Percentiles rank a stretch among this genome's conserved stretches.
Conservation (phyloP, 73 alveolate genomes). For the Paramecium caudatum region DNA sequence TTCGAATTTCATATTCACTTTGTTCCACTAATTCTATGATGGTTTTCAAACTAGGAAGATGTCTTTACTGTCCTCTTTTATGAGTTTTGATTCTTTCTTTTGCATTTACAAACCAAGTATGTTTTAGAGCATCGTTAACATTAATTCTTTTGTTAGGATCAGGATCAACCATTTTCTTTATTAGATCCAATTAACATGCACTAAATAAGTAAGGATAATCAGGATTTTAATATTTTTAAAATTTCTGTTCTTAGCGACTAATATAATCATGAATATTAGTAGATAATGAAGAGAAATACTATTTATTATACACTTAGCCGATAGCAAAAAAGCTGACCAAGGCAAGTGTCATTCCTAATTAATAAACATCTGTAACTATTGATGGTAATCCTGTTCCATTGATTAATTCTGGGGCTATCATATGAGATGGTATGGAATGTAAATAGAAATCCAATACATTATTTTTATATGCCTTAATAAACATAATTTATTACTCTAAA, state of each 20-base stretch:
- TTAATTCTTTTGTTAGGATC: conserved; percentile 30
- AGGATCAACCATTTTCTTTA: background rate
- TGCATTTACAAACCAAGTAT: conserved; percentile 49
- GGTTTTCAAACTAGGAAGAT: conserved; percentile 49
- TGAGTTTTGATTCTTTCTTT: conserved; percentile 8
- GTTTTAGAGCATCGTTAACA: conserved; percentile 40
- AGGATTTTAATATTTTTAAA: background rate
- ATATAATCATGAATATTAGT: background rate
- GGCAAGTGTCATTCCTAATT: background rate
- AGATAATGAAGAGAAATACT: background rate
- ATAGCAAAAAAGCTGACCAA: background rate
- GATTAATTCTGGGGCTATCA: conserved; percentile 24
- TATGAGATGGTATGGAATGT: background rate
- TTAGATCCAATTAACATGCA: conserved; percentile 11
- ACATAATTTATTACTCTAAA: background rate
- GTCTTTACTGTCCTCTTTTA: background rate
- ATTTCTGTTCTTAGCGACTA: background rate
- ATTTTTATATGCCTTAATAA: background rate
- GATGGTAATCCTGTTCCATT: background rate
- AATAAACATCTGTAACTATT: conserved; percentile 5
- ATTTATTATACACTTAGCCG: background rate
- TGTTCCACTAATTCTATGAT: conserved; percentile 24
- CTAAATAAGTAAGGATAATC: conserved; percentile 10
- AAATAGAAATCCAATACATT: background rate
- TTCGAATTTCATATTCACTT: conserved; percentile 45